Evolutionary conservation across 192 early-diverging fungal species (phyloP).

Genomic region (Helicostylum pulchrum): DNA sequence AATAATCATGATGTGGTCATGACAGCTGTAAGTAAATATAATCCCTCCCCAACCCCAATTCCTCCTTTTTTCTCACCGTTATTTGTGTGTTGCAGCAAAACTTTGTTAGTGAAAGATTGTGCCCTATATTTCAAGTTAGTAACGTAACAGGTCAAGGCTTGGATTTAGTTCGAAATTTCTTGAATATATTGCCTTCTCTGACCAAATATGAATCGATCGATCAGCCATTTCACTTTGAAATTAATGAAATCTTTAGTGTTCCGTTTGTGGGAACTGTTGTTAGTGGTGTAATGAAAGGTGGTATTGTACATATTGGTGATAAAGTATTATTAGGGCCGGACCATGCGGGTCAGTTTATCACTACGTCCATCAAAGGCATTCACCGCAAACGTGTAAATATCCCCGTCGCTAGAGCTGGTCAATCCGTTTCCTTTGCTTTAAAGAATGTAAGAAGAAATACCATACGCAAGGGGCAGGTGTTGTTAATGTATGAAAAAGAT

Average conservation of each 20-base stretch:
- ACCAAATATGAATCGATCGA: slow-evolving; percentile 53
- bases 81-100: slow-evolving; percentile 36
- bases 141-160: slow-evolving; percentile 78
- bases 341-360: slow-evolving; percentile 72
- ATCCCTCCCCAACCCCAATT: neutral
- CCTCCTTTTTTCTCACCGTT: neutral
- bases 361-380: slow-evolving; percentile 78
- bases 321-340: slow-evolving; percentile 84
- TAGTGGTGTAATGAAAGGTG: slow-evolving; percentile 64
- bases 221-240: slow-evolving; percentile 71
- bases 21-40: slow-evolving; percentile 54
- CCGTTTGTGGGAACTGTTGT: slow-evolving; percentile 93
- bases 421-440: slow-evolving; percentile 80
- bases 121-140: slow-evolving; percentile 93
- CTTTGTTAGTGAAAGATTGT: slow-evolving; percentile 86
- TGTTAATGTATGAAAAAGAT: slow-evolving; percentile 48
- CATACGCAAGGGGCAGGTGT: slow-evolving; percentile 85
- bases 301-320: slow-evolving; percentile 80
- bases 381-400: slow-evolving; percentile 86
- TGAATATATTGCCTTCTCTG: slow-evolving; percentile 75
- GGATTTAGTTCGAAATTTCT: slow-evolving; percentile 72
- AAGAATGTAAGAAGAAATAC: slow-evolving; percentile 77
- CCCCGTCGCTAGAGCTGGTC: slow-evolving; percentile 73
- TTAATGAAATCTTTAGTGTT: slow-evolving; percentile 88
- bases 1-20: slow-evolving; percentile 71